Evolutionary conservation across 805 yeast genomes (phyloP).

Genomic region (Teunomyces panamensis): DNA sequence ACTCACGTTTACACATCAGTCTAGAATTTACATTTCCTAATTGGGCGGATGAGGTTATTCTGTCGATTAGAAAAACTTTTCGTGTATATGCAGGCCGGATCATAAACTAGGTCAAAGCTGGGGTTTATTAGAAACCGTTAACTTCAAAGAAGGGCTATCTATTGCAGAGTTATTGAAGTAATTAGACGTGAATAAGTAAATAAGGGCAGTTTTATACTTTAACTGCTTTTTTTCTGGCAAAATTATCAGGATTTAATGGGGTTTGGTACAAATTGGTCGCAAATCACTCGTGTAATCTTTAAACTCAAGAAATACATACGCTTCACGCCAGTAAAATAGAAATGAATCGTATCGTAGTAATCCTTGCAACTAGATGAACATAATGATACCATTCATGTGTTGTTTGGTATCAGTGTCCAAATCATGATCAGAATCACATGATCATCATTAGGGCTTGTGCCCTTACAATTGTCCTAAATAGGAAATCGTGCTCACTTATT

Average conservation of each 20-base stretch:
- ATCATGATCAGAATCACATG: constrained; percentile 11
- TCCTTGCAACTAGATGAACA: too few species aligned
- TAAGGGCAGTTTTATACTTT: too few species aligned
- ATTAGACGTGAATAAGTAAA: too few species aligned
- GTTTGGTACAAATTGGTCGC: neutral
- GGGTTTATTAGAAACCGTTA: neutral
- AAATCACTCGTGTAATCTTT: neutral
- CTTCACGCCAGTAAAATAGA: neutral
- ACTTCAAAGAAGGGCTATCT: too few species aligned
- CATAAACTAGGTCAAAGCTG: neutral
- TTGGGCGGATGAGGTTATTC: constrained; percentile 30
- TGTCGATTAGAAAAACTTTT: constrained; percentile 25
- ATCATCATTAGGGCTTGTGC: constrained; percentile 11
- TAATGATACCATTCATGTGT: neutral
- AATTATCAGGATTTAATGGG: neutral
- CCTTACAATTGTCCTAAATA: constrained; percentile 10
- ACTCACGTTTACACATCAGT: constrained; percentile 7
- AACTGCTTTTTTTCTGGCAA: neutral
- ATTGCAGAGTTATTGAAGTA: too few species aligned
- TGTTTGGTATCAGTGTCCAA: neutral
- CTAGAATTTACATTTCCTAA: constrained; percentile 32
- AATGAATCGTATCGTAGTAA: too few species aligned
- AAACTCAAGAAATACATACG: neutral
- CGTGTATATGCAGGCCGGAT: constrained; percentile 13
- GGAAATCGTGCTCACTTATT: constrained; percentile 12